These are phyloP conservation scores for Mallotus repandus DNA, from an alignment of 441 rosid genomes.

Conservation along the genomic window DNA sequence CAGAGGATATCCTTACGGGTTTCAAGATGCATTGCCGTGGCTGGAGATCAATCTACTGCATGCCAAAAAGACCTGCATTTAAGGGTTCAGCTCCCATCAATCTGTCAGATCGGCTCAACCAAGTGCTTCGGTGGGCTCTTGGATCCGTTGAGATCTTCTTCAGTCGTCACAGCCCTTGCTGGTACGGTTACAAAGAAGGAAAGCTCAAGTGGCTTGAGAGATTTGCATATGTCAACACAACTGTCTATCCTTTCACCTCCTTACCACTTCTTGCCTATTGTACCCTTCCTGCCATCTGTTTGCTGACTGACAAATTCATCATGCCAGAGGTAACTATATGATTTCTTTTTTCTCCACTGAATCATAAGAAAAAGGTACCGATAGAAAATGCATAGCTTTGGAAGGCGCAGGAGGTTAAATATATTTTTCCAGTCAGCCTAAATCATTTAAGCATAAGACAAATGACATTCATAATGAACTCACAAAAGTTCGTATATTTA, in stretches of 20 bases:
- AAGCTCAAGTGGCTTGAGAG: conserved; percentile 90
- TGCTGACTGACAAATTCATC: conserved; percentile 92
- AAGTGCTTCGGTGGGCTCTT: conserved; percentile 95
- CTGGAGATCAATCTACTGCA: conserved; percentile 94
- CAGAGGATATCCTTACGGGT: conserved; percentile 93
- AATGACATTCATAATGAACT: background rate
- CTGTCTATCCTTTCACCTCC: conserved; percentile 93
- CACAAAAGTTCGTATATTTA: too few species aligned
- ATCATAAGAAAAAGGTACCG: background rate
- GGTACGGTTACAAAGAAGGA: conserved; percentile 87
- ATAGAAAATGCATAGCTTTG: background rate
- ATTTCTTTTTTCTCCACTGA: background rate
- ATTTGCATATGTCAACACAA: conserved; percentile 82
- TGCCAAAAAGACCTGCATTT: conserved; percentile 81
- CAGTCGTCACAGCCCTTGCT: conserved; percentile 81
- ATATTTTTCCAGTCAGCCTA: background rate
- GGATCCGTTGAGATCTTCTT: conserved; percentile 98
- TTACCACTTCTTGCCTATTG: conserved; percentile 93
- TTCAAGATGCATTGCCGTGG: conserved; percentile 98
- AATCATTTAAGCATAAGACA: background rate
- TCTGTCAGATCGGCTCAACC: conserved; percentile 87
- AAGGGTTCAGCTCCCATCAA: conserved; percentile 97
- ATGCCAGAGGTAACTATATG: conserved; percentile 72
- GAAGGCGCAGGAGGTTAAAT: background rate
- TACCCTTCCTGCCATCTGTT: conserved; percentile 80